Conservation (phyloP, 2,329 filamentous ascomycete genomes). For the Triangularia verruculosa region DNA sequence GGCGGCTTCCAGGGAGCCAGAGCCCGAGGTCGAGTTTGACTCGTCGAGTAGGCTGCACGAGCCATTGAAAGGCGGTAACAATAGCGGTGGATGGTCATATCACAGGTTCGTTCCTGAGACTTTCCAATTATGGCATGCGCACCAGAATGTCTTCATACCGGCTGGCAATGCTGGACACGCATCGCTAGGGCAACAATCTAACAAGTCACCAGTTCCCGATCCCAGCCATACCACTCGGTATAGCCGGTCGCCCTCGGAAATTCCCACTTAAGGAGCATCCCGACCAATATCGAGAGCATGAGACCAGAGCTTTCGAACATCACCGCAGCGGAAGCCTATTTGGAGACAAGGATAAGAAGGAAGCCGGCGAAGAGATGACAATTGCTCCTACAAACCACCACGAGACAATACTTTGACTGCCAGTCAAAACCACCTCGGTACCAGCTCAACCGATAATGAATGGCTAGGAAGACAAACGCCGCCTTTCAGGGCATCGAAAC, state of each 20-base stretch:
- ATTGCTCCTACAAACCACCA: too few relatives aligned
- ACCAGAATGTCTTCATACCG: constrained; percentile 14
- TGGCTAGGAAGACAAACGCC: too few relatives aligned
- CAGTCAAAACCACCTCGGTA: too few relatives aligned
- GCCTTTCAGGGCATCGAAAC: too few relatives aligned
- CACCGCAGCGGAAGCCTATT: too few relatives aligned
- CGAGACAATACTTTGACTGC: too few relatives aligned
- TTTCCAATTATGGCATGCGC: constrained; percentile 4
- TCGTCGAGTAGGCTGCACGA: neutral
- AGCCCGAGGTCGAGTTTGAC: neutral
- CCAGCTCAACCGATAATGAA: too few relatives aligned
- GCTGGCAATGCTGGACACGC: constrained; percentile 17
- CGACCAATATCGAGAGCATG: constrained; percentile 3
- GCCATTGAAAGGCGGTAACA: constrained; percentile 5
- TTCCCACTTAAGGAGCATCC: constrained; percentile 11
- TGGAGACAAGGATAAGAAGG: too few relatives aligned
- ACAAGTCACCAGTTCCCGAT: neutral
- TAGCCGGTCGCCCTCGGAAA: constrained; percentile 4
- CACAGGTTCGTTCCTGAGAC: constrained; percentile 17
- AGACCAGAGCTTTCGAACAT: too few relatives aligned
- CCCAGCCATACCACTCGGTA: constrained; percentile 11
- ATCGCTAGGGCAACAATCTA: neutral
- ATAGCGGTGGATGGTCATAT: constrained; percentile 5
- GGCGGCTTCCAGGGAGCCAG: neutral
- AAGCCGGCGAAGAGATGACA: too few relatives aligned